A percentile compares a stretch with the other conserved stretches of the same genome.
These are phyloP conservation scores for Fusarium tanahbumbuense DNA, from an alignment of 2,329 filamentous ascomycete genomes.

Conservation along the genomic window DNA sequence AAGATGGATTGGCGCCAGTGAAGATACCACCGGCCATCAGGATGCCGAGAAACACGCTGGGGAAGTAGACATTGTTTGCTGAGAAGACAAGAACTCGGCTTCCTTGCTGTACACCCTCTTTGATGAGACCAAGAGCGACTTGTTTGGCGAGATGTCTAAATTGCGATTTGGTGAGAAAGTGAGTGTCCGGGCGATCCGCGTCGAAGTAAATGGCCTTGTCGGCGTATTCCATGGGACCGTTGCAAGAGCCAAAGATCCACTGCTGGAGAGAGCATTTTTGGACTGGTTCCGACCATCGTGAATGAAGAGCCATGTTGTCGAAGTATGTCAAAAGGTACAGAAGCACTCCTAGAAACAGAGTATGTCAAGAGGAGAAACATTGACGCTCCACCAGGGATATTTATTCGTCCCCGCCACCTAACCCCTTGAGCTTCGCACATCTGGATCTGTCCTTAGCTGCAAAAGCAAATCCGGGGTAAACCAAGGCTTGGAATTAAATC, in stretches of 20 bases:
- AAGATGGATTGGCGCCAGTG: constrained; percentile 78
- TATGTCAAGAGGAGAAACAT: neutral
- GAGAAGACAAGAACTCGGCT: constrained; percentile 80
- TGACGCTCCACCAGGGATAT: neutral
- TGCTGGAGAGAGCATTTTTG: constrained; percentile 63
- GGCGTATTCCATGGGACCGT: constrained; percentile 50
- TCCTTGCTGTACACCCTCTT: constrained; percentile 71
- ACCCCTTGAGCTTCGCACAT: neutral
- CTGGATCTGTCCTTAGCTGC: neutral
- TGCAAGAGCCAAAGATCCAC: constrained; percentile 65
- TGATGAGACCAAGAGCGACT: constrained; percentile 73
- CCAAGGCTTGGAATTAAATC: neutral
- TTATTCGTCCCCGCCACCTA: neutral
- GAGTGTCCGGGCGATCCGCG: constrained; percentile 72
- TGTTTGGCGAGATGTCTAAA: constrained; percentile 79
- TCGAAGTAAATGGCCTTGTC: constrained; percentile 67
- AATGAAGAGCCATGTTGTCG: constrained; percentile 57
- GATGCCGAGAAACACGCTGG: constrained; percentile 75
- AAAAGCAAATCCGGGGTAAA: constrained; percentile 21
- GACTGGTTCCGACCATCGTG: constrained; percentile 59
- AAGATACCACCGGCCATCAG: constrained; percentile 83
- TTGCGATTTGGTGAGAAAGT: constrained; percentile 70
- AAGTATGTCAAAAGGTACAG: neutral
- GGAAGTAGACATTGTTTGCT: constrained; percentile 80
- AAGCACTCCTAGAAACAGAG: neutral